phyloP scores from a whole-genome alignment of 176 grass and related monocot species.

The Metroxylon sagu region DNA sequence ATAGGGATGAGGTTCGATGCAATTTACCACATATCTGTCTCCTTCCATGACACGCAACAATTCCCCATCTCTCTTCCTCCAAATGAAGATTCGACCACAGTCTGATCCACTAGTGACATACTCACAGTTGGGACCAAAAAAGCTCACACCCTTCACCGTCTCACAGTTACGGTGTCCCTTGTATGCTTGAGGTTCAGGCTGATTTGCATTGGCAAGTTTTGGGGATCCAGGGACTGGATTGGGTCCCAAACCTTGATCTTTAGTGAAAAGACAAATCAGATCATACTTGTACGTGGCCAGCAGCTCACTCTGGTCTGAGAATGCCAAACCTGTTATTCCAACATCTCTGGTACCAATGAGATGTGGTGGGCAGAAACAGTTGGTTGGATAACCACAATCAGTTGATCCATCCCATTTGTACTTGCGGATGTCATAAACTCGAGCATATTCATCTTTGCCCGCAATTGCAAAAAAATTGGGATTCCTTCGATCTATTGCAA shows the following conservation, averaged over 20 bases:
- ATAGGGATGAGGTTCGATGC: constrained; percentile 73
- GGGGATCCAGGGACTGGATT: constrained; percentile 15
- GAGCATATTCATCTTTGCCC: constrained; percentile 65
- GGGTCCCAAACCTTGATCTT: constrained; percentile 60
- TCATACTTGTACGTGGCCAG: constrained; percentile 67
- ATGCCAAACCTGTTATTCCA: constrained; percentile 79
- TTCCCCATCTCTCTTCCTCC: constrained; percentile 70
- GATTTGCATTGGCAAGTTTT: constrained; percentile 23
- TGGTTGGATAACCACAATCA: constrained; percentile 32
- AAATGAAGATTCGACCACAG: constrained; percentile 84
- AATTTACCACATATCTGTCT: constrained; percentile 75
- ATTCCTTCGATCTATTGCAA: constrained; percentile 61
- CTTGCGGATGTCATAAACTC: constrained; percentile 82
- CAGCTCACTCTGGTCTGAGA: constrained; percentile 70
- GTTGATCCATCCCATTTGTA: constrained; percentile 59
- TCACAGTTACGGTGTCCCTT: constrained; percentile 64
- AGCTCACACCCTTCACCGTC: constrained; percentile 77
- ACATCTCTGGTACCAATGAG: constrained; percentile 36
- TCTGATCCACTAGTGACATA: constrained; percentile 84
- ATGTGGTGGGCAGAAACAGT: constrained; percentile 71
- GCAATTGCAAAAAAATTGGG: constrained; percentile 76
- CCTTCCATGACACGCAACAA: constrained; percentile 66
- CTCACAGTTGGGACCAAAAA: constrained; percentile 80
- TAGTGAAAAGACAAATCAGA: constrained; percentile 74
- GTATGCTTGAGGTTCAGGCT: constrained; percentile 39